A percentile compares a stretch with the other conserved stretches of the same genome.
These are phyloP conservation scores for Chamaecrista fasciculata DNA, from an alignment of 306 rosid genomes.

Conservation along the genomic window DNA sequence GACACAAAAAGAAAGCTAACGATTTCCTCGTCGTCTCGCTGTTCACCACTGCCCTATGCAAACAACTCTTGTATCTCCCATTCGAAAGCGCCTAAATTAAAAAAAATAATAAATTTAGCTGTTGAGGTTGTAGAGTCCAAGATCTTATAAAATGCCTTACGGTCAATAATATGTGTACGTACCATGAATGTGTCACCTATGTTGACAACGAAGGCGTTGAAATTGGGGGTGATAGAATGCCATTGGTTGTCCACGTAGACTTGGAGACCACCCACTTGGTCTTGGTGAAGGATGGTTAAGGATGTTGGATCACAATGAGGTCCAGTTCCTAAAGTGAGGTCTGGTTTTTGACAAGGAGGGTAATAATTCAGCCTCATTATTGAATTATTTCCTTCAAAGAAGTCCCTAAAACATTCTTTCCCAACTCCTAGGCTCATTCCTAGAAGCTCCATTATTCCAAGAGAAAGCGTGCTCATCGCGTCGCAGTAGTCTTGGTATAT, in stretches of 20 bases:
- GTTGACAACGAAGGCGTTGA: conserved; percentile 84
- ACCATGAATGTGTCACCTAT: conserved; percentile 99
- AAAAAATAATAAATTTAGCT: too few relatives aligned
- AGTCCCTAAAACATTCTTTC: conserved; percentile 53
- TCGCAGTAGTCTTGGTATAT: conserved; percentile 79
- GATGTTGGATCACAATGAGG: conserved; percentile 99
- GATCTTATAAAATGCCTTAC: too few relatives aligned
- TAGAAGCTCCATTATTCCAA: conserved; percentile 88
- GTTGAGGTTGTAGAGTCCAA: too few relatives aligned
- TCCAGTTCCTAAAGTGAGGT: conserved; percentile 84
- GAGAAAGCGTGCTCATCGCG: conserved; percentile 83
- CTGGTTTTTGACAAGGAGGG: conserved; percentile 90
- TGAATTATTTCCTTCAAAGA: conserved; percentile 70
- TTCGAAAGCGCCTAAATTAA: conserved; percentile 72
- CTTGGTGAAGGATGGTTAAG: conserved; percentile 88
- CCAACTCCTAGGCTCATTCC: conserved; percentile 88
- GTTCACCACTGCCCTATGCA: conserved; percentile 98
- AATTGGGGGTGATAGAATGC: conserved; percentile 74
- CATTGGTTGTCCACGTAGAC: conserved; percentile 83
- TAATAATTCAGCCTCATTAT: conserved; percentile 94
- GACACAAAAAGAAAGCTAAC: conserved; percentile 90
- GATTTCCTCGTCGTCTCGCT: conserved; percentile 71
- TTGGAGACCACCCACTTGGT: conserved; percentile 87
- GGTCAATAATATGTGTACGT: too few relatives aligned
- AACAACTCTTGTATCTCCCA: conserved; percentile 90